phyloP scores from a whole-genome alignment of 257 asterid genomes.

The Asclepias syriaca region DNA sequence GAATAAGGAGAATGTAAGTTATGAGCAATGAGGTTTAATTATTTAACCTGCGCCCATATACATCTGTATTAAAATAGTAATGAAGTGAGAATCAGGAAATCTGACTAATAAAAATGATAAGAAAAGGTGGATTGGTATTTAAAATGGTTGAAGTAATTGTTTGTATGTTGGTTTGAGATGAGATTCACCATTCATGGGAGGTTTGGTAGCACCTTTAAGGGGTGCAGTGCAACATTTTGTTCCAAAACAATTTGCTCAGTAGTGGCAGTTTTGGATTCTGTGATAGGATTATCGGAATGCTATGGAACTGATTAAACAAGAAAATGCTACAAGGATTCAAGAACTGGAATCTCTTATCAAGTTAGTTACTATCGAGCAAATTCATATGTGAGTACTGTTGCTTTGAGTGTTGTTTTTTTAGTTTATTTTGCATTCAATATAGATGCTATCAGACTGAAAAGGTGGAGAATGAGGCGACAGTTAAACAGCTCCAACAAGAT shows the following conservation, averaged over 20 bases:
- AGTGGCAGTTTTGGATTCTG: background rate
- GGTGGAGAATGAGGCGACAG: conserved; percentile 19
- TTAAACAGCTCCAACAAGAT: conserved; percentile 28
- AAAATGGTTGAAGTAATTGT: background rate
- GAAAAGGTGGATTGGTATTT: background rate
- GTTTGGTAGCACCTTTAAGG: background rate
- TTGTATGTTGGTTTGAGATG: too few relatives aligned
- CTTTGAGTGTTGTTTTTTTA: background rate
- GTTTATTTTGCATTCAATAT: conserved; percentile 3
- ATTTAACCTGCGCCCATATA: background rate
- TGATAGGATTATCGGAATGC: conserved; percentile 23
- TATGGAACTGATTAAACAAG: conserved; percentile 26
- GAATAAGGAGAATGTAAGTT: conserved; percentile 31
- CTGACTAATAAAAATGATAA: background rate
- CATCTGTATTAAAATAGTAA: background rate
- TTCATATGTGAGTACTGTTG: background rate
- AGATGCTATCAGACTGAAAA: conserved; percentile 28
- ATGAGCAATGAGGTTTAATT: too few relatives aligned
- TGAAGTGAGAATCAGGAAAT: background rate
- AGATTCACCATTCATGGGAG: background rate
- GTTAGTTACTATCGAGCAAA: conserved; percentile 12
- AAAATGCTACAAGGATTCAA: conserved; percentile 20
- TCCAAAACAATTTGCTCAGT: background rate
- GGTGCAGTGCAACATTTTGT: background rate
- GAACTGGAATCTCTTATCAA: conserved; percentile 32